Evolutionary conservation across 2,329 filamentous ascomycete genomes (phyloP).

Genomic region (Fusarium sp.): DNA sequence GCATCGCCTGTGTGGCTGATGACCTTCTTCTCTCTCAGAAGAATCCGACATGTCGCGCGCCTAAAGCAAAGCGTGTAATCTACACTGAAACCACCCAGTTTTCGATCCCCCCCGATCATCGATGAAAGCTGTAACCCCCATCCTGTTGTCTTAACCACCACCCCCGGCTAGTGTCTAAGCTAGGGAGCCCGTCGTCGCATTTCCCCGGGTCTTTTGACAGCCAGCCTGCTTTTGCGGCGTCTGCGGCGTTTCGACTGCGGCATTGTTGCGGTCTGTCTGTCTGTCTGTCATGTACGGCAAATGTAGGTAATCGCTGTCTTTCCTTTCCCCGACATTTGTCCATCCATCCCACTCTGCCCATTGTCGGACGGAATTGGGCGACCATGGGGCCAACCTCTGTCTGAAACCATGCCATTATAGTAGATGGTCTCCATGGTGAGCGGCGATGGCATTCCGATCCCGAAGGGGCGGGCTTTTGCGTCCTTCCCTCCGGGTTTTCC

Average conservation of each 20-base stretch:
- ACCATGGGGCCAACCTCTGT: conserved; percentile 11
- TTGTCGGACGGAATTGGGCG: conserved; percentile 30
- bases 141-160: neutral
- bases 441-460: conserved; percentile 5
- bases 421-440: neutral
- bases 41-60: neutral
- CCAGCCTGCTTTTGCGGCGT: neutral
- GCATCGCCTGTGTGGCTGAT: conserved; percentile 19
- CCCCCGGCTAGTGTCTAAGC: neutral
- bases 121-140: neutral
- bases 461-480: neutral
- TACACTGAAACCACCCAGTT: neutral
- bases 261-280: neutral
- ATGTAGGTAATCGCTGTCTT: neutral
- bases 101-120: neutral
- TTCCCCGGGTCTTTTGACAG: conserved; percentile 17
- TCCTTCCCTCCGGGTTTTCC: neutral
- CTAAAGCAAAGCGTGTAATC: conserved; percentile 7
- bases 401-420: conserved; percentile 11
- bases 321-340: neutral
- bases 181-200: neutral
- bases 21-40: neutral
- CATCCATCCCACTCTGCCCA: conserved; percentile 17
- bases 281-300: neutral
- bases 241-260: conserved; percentile 17